Percentiles rank a stretch among this genome's conserved stretches.
These are phyloP conservation scores for Hanseniaspora meyeri DNA, from an alignment of 805 yeast species.

Conservation along the genomic window DNA sequence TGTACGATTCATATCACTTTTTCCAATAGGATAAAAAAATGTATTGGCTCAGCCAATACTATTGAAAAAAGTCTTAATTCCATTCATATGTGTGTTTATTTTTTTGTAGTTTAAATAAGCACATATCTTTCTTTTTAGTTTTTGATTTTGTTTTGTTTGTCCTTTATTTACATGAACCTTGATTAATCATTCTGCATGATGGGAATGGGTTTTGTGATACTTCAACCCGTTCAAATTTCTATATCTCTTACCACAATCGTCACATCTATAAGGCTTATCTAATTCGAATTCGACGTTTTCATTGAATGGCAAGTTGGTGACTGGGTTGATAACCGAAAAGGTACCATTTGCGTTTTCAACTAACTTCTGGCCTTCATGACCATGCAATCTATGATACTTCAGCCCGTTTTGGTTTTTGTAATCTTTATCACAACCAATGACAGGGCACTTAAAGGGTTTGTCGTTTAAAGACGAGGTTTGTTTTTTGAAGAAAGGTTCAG, in stretches of 20 bases:
- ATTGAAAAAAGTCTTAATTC: too few relatives aligned
- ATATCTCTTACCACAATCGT: slow-evolving; percentile 94
- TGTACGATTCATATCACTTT: too few relatives aligned
- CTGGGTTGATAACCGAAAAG: slow-evolving; percentile 84
- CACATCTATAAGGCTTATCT: slow-evolving; percentile 97
- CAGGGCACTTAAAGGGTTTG: slow-evolving; percentile 95
- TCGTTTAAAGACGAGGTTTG: slow-evolving; percentile 37
- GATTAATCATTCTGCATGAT: slow-evolving; percentile 32
- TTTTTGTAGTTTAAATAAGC: too few relatives aligned
- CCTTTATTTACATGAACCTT: not conserved
- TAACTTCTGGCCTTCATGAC: slow-evolving; percentile 90
- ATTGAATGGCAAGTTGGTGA: slow-evolving; percentile 72
- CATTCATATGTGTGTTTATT: too few relatives aligned
- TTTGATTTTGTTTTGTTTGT: too few relatives aligned
- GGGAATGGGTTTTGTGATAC: slow-evolving; percentile 96
- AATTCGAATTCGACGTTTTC: slow-evolving; percentile 92
- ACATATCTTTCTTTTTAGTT: too few relatives aligned
- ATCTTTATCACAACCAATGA: slow-evolving; percentile 93
- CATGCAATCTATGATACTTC: slow-evolving; percentile 89
- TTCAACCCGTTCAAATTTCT: slow-evolving; percentile 92
- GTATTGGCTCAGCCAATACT: not conserved
- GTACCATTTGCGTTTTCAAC: slow-evolving; percentile 89
- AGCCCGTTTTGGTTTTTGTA: slow-evolving; percentile 96
- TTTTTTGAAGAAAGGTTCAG: slow-evolving; percentile 3
- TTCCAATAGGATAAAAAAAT: not conserved